Evolutionary conservation across 208 protist species (phyloP), one percentile per base, ranked within the genome.

Genomic region (Acanthamoeba triangularis): DNA sequence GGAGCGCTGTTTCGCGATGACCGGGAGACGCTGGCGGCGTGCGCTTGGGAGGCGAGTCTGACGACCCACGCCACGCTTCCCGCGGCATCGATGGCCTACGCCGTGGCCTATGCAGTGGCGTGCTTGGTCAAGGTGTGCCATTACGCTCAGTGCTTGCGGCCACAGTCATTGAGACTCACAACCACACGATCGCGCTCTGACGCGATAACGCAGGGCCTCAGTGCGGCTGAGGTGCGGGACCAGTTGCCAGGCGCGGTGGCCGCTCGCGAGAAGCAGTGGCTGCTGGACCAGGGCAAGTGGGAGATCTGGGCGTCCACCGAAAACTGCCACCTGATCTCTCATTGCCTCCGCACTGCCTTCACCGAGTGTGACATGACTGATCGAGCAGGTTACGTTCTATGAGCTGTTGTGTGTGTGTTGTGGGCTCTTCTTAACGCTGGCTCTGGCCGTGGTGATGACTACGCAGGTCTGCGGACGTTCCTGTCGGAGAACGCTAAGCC

Each of bases 1-100:
- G 74, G 74, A 54, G 74, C 35, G 18, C 74, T 82, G 41, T 82
- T 82, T 25, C 74, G 74, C 23, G 11, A 82, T 49, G 74, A 82
- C 35, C 23, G 16, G 44, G 74, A 82, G 44, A 13, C 23, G 25
- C 74, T 82, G 13, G 74, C 74, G 18, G 33, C 74, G 37, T 82
- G 74, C 20, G 35, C 74, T 0, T 82, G 74, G 74, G 74, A 82
- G 44, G 35, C 74, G 18, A 82, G 74, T 37, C 33, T 82, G 33
- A 25, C 74, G 0, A 82, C 74, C 10, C 74, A 82, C 23, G 33
- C 74, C 44, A 82, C 74, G 74, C 33, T 82, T 14, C 74, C 74
- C 4, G 74, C 74, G 37, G 74, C 74, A 16, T 20, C 74, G 5
- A 82, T 82, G 74, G 30, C 74, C 74, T 82, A 82, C 44, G 74